Percentiles rank a stretch among this genome's conserved stretches.
These are phyloP conservation scores for Amaranthus palmeri DNA, from an alignment of 148 eudicot genomes.

Conservation along the genomic window DNA sequence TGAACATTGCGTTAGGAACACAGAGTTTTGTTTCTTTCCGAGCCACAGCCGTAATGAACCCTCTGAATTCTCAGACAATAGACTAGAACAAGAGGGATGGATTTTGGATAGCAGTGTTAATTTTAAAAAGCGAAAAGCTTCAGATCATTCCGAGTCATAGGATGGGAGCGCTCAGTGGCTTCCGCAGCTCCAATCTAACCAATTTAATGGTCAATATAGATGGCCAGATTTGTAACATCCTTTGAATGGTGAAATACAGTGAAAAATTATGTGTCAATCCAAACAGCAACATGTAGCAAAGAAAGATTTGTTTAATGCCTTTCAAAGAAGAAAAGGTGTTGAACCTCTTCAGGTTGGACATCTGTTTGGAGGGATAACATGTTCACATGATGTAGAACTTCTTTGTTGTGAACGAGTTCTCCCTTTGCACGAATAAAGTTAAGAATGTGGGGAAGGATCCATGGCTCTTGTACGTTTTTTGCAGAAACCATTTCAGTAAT, in stretches of 20 bases:
- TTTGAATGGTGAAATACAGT: slow-evolving; percentile 26
- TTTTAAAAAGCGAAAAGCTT: slow-evolving; percentile 57
- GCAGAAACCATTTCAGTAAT: too few relatives aligned
- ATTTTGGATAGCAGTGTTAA: slow-evolving; percentile 28
- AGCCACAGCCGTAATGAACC: slow-evolving; percentile 33
- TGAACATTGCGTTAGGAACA: slow-evolving; percentile 23
- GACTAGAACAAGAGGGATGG: slow-evolving; percentile 36
- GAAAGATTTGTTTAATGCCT: too few relatives aligned
- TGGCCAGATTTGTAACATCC: slow-evolving; percentile 60
- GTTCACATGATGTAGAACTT: too few relatives aligned
- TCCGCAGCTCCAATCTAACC: slow-evolving; percentile 32
- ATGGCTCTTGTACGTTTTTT: too few relatives aligned
- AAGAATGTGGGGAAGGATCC: too few relatives aligned
- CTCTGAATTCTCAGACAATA: slow-evolving; percentile 26
- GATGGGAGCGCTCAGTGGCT: slow-evolving; percentile 39
- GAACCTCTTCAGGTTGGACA: too few relatives aligned
- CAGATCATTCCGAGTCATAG: slow-evolving; percentile 30
- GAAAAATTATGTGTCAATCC: slow-evolving; percentile 1
- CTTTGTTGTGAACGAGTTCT: too few relatives aligned
- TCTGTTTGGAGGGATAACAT: too few relatives aligned
- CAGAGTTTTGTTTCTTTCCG: slow-evolving; percentile 56
- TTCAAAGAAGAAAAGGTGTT: too few relatives aligned
- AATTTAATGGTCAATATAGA: slow-evolving; percentile 42
- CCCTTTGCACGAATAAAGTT: too few relatives aligned
- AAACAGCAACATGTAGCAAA: too few relatives aligned